Evolutionary conservation across 1,139 yeast species (phyloP).

Genomic region (Blastobotrys serpentis): DNA sequence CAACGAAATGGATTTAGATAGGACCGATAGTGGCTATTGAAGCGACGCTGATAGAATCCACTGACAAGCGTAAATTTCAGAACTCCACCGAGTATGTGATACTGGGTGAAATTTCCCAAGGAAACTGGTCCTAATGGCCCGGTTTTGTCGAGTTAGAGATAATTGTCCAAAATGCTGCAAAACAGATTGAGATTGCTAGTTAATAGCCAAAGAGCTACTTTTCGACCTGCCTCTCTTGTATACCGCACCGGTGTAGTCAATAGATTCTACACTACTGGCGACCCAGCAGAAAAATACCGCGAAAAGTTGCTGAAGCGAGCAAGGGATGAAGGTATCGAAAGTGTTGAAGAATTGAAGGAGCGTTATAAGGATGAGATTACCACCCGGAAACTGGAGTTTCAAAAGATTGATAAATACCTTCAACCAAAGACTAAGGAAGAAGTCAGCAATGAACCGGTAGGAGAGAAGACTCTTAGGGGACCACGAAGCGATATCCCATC

Average conservation of each 20-base stretch:
- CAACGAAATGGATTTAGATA: conserved; percentile 11
- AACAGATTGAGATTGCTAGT: background rate
- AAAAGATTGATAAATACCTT: conserved; percentile 53
- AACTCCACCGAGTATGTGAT: background rate
- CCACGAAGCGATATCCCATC: conserved; percentile 16
- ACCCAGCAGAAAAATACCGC: conserved; percentile 34
- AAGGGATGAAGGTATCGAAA: conserved; percentile 42
- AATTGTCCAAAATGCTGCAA: background rate
- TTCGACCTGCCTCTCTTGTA: background rate
- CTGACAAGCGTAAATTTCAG: background rate
- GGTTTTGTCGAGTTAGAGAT: too few species aligned
- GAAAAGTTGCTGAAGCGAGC: conserved; percentile 43
- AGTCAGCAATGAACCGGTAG: conserved; percentile 35
- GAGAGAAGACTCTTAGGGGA: conserved; percentile 18
- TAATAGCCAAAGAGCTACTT: conserved; percentile 1
- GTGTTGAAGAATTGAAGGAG: conserved; percentile 62
- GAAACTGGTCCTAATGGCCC: too few species aligned
- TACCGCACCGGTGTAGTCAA: background rate
- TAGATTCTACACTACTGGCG: conserved; percentile 6
- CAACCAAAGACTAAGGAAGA: conserved; percentile 61
- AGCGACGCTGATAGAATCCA: too few species aligned
- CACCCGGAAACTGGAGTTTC: conserved; percentile 53
- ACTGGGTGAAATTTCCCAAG: background rate
- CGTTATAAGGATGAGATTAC: conserved; percentile 63
- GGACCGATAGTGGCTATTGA: conserved; percentile 7